Percentiles rank a stretch among this genome's conserved stretches.
These are phyloP conservation scores for Fusarium sp. DNA, from an alignment of 2,329 filamentous ascomycete genomes.

Conservation along the genomic window DNA sequence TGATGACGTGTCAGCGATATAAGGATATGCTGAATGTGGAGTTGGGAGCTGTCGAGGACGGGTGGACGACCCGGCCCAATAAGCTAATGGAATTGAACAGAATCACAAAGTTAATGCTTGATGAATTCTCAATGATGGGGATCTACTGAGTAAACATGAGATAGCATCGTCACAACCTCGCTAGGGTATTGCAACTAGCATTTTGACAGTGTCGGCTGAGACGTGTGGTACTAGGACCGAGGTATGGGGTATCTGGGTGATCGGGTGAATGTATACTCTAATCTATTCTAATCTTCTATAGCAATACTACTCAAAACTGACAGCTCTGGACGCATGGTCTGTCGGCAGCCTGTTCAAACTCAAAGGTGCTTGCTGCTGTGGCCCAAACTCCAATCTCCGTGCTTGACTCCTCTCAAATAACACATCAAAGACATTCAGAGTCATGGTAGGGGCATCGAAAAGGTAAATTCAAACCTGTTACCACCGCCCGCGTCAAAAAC, in stretches of 20 bases:
- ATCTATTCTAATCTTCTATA: slow-evolving; percentile 31
- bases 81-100: slow-evolving; percentile 40
- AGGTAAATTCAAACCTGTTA: slow-evolving; percentile 48
- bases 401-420: slow-evolving; percentile 28
- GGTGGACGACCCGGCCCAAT: slow-evolving; percentile 43
- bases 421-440: slow-evolving; percentile 9
- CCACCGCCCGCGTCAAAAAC: slow-evolving; percentile 41
- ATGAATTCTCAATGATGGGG: slow-evolving; percentile 45
- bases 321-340: neutral
- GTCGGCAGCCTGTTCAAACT: neutral
- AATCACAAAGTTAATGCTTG: slow-evolving; percentile 39
- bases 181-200: neutral
- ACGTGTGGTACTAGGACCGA: slow-evolving; percentile 1
- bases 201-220: neutral
- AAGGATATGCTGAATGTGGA: slow-evolving; percentile 47
- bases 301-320: slow-evolving; percentile 2
- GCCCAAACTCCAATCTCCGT: slow-evolving; percentile 8
- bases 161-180: neutral
- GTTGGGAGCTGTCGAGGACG: slow-evolving; percentile 42
- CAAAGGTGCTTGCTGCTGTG: neutral
- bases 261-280: slow-evolving; percentile 39
- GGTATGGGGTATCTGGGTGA: neutral
- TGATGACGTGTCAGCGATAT: slow-evolving; percentile 39
- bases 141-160: slow-evolving; percentile 23
- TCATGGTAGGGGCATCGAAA: slow-evolving; percentile 35